Conservation (phyloP, 2,329 filamentous ascomycete genomes). For the Colletotrichum falcatum region DNA sequence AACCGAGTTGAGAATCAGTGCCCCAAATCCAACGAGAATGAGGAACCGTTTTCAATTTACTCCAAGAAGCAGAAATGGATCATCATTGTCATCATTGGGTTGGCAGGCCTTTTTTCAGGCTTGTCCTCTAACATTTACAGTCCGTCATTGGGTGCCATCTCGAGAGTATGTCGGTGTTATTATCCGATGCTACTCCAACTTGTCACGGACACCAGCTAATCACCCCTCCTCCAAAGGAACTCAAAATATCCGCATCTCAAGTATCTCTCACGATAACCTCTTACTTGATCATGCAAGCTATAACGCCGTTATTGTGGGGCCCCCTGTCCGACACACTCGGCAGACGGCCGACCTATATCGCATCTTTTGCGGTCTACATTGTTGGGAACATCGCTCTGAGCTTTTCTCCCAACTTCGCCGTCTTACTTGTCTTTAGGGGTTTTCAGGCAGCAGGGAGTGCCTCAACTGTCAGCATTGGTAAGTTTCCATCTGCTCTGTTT, state of each 20-base stretch:
- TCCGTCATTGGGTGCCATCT: slow-evolving; percentile 56
- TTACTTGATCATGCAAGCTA: slow-evolving; percentile 64
- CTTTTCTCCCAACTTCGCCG: slow-evolving; percentile 55
- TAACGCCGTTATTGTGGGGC: slow-evolving; percentile 62
- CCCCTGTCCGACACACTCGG: slow-evolving; percentile 61
- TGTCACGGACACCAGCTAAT: not conserved
- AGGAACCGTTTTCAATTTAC: slow-evolving; percentile 51
- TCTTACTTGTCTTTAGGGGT: slow-evolving; percentile 58
- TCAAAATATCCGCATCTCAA: slow-evolving; percentile 46
- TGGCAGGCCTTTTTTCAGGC: slow-evolving; percentile 65
- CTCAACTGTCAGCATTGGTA: slow-evolving; percentile 61
- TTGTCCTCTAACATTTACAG: slow-evolving; percentile 65
- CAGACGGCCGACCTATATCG: slow-evolving; percentile 57
- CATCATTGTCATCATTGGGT: slow-evolving; percentile 61
- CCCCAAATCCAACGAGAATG: not conserved
- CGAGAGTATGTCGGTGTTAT: slow-evolving; percentile 44
- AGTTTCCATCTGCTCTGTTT: not conserved
- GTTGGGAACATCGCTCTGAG: slow-evolving; percentile 59
- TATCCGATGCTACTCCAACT: not conserved
- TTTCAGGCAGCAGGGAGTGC: slow-evolving; percentile 62
- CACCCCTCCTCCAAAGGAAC: slow-evolving; percentile 43
- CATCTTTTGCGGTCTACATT: slow-evolving; percentile 61
- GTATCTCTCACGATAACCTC: slow-evolving; percentile 58
- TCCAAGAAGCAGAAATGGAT: slow-evolving; percentile 54
- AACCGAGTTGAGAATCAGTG: slow-evolving; percentile 1